Conservation (phyloP, 805 yeast genomes). For the Wickerhamiella spandovensis region DNA sequence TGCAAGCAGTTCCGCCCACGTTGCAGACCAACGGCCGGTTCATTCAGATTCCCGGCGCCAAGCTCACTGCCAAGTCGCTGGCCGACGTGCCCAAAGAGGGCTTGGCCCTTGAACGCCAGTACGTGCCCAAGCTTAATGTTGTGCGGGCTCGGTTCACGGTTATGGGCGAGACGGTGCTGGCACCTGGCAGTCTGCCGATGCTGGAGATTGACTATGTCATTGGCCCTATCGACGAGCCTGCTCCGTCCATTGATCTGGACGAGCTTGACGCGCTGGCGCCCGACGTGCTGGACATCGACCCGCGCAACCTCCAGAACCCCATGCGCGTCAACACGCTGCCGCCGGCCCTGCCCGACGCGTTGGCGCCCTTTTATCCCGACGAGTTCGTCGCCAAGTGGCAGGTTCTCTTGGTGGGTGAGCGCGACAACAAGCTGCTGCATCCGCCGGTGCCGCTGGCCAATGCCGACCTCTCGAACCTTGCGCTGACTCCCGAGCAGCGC, state of each 20-base stretch:
- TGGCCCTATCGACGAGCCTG: constrained; percentile 42
- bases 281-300: constrained; percentile 14
- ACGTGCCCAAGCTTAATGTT: constrained; percentile 56
- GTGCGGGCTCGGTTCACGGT: constrained; percentile 64
- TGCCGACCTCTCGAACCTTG: constrained; percentile 42
- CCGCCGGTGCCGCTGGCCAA: constrained; percentile 32
- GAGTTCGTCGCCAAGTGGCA: constrained; percentile 42
- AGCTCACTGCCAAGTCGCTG: constrained; percentile 24
- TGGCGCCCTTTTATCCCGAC: constrained; percentile 67
- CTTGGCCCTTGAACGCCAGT: constrained; percentile 16
- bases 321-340: constrained; percentile 48
- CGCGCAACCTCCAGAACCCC: constrained; percentile 53
- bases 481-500: constrained; percentile 36
- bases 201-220: constrained; percentile 62
- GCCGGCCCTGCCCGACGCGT: constrained; percentile 53
- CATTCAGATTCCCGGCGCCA: constrained; percentile 70
- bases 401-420: constrained; percentile 55
- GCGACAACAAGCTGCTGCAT: constrained; percentile 57
- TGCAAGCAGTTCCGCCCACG: constrained; percentile 57
- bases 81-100: constrained; percentile 10
- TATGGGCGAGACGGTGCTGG: constrained; percentile 67
- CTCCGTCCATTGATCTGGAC: constrained; percentile 14
- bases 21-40: constrained; percentile 43
- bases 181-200: constrained; percentile 64
- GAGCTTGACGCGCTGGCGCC: constrained; percentile 21